These are phyloP conservation scores for Pseudocohnilembus persalinus DNA, from an alignment of 169 alveolate genomes.

Conservation along the genomic window DNA sequence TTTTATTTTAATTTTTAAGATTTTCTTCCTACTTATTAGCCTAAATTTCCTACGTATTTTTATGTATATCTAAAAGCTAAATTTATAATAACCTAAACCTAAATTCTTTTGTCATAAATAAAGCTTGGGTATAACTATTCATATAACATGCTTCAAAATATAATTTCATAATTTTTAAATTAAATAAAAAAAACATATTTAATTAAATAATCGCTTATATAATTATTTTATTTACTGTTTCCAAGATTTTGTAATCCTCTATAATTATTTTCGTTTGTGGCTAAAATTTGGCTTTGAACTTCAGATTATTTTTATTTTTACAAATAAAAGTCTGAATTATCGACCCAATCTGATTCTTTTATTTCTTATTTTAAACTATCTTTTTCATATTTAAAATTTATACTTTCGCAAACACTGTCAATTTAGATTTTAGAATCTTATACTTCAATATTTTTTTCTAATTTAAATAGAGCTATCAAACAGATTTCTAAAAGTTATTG, in stretches of 20 bases:
- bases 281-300: background rate
- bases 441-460: background rate
- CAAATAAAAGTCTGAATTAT: too few relatives aligned
- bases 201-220: background rate
- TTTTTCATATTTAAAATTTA: too few relatives aligned
- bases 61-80: background rate
- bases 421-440: too few relatives aligned
- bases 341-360: too few relatives aligned
- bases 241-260: conserved; percentile 22
- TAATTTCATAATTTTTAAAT: background rate
- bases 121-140: conserved; percentile 22
- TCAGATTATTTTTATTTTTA: background rate
- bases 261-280: background rate
- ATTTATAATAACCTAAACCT: conserved; percentile 17
- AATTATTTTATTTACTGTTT: conserved; percentile 12
- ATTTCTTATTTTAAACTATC: too few relatives aligned
- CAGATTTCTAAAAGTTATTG: background rate
- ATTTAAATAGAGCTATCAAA: too few relatives aligned
- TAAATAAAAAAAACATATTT: background rate
- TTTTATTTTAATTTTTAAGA: too few relatives aligned
- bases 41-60: too few relatives aligned
- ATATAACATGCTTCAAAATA: conserved; percentile 20
- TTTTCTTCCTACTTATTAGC: too few relatives aligned
- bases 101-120: conserved; percentile 22
- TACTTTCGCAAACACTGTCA: background rate